Evolutionary conservation across 106 monocot species (phyloP), one percentile per base, ranked within the genome.

Genomic region (Acanthochlamys bracteata): DNA sequence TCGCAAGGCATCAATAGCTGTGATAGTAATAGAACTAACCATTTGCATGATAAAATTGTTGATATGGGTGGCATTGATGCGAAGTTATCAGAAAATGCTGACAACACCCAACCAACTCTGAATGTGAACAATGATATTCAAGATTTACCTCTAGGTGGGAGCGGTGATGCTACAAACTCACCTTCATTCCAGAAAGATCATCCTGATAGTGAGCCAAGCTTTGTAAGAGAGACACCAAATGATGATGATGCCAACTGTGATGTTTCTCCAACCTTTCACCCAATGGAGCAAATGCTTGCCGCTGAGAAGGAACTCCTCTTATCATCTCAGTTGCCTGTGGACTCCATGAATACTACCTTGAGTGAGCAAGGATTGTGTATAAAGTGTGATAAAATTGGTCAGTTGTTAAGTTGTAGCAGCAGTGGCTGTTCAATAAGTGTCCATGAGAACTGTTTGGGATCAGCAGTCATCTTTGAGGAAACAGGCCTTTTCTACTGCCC

Each of bases 401-500:
- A 73, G 21, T 41, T 89, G 52, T 77, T 89, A 69, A 63, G 19
- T 64, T 89, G 89, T 64, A 53, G 64, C 23, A 61, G 40, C 14
- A 68, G 51, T 71, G 66, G 61, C 20, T 89, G 89, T 67, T 51
- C 69, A 23, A 69, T 76, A 42, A 58, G 66, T 60, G 67, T 85
- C 43, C 89, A 84, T 79, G 67, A 74, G 59, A 59, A 59, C 42
- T 89, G 89, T 53, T 74, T 85, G 49, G 75, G 62, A 7, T 23
- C 65, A 39, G 24, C 57, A 10, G 53, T 20, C 61, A 51, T n/a
- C 20, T 70, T 75, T 60, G 67, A 73, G 17, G 65, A 71, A 46
- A 60, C 24, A 23, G 76, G 65, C n/a, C 53, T 46, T 9, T 85
- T 85, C 65, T 74, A 76, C 41, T 89, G 89, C 69, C 81, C 82